Conservation (phyloP, 192 early-diverging fungal species). For the Backusella mclennaniae region DNA sequence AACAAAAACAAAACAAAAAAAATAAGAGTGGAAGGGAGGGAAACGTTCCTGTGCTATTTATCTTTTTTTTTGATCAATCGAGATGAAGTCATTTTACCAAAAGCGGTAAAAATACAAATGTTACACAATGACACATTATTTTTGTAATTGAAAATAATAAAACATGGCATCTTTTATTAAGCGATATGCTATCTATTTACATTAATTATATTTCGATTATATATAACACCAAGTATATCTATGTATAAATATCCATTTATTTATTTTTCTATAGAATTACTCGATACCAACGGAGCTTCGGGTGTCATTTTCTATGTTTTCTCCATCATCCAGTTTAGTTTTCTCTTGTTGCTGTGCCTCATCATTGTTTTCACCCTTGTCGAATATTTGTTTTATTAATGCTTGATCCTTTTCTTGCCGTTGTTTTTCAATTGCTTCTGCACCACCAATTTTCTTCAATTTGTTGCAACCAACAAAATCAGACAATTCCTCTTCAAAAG, state of each 20-base stretch:
- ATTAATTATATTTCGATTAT: background rate
- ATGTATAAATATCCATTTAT: background rate
- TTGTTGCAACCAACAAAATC: constrained; percentile 62
- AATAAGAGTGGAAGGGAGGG: background rate
- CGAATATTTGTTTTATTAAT: constrained; percentile 53
- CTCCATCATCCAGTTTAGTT: background rate
- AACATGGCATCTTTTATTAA: background rate
- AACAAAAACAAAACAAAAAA: background rate
- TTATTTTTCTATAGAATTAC: background rate
- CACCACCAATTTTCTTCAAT: constrained; percentile 71
- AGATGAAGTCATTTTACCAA: constrained; percentile 6
- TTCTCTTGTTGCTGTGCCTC: background rate
- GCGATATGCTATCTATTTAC: no score
- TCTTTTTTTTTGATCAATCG: background rate
- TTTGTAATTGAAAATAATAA: background rate
- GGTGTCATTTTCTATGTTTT: no score
- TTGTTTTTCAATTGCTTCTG: constrained; percentile 63
- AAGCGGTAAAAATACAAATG: background rate
- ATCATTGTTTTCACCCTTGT: background rate
- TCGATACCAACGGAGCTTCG: no score
- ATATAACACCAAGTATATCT: background rate
- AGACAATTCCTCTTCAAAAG: constrained; percentile 70
- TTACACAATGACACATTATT: background rate
- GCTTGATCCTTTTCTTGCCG: constrained; percentile 63
- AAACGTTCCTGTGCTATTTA: background rate